These are phyloP conservation scores for Vaccinium corymbosum DNA, from an alignment of 148 eudicot genomes.

Conservation along the genomic window DNA sequence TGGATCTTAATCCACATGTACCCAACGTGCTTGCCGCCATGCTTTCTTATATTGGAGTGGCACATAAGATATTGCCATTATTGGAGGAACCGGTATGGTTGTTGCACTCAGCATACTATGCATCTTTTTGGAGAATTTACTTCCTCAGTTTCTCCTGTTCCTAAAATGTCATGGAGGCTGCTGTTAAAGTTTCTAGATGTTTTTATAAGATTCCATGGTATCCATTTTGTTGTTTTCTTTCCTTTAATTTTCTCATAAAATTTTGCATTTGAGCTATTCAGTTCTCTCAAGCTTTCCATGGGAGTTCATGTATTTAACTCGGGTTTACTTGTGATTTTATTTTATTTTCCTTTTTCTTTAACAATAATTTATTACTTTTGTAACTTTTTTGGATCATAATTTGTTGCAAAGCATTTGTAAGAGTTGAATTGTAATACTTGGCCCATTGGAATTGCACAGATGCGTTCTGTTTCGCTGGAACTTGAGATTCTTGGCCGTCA, in stretches of 20 bases:
- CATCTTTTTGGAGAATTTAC: slow-evolving; percentile 1
- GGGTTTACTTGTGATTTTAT: background rate
- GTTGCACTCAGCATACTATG: background rate
- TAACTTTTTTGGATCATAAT: background rate
- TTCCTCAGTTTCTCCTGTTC: slow-evolving; percentile 8
- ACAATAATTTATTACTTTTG: background rate
- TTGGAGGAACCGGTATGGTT: slow-evolving; percentile 89
- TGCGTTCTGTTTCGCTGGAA: slow-evolving; percentile 79
- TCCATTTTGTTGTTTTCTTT: background rate
- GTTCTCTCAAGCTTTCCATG: background rate
- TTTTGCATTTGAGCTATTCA: background rate
- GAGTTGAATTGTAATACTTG: background rate
- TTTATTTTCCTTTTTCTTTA: background rate
- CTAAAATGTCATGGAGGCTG: background rate
- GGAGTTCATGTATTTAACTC: background rate
- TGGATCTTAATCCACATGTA: slow-evolving; percentile 86
- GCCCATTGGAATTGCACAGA: slow-evolving; percentile 40
- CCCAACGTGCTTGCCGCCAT: slow-evolving; percentile 84
- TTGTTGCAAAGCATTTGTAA: background rate
- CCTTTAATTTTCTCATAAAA: background rate
- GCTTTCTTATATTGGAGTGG: slow-evolving; percentile 88
- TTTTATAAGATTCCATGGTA: background rate
- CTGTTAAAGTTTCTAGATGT: background rate
- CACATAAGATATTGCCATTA: slow-evolving; percentile 79
- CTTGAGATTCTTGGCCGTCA: slow-evolving; percentile 94